Evolutionary conservation across 192 early-diverging fungal species (phyloP).

Genomic region (Rhizophagus prolifer): DNA sequence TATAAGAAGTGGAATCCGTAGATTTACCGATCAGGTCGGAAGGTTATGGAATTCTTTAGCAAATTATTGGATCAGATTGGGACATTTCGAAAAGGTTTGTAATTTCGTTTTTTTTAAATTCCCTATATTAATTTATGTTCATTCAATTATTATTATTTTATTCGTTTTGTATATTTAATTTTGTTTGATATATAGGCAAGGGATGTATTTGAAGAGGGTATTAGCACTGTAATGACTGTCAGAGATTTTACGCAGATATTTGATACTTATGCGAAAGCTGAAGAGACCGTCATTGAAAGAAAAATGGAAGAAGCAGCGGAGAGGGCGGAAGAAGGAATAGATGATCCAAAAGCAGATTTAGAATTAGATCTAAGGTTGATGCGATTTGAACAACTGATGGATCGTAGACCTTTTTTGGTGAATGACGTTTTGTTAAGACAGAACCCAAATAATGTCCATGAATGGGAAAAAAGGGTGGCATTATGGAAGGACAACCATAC

Average conservation of each 20-base stretch:
- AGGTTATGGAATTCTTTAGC: slow-evolving; percentile 85
- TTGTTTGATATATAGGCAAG: slow-evolving; percentile 57
- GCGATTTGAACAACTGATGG: slow-evolving; percentile 89
- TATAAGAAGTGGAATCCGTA: slow-evolving; percentile 79
- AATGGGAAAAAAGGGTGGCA: slow-evolving; percentile 87
- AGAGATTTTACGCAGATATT: slow-evolving; percentile 95
- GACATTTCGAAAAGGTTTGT: slow-evolving; percentile 66
- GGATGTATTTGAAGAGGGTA: slow-evolving; percentile 93
- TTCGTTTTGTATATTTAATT: background rate
- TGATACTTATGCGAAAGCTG: slow-evolving; percentile 93
- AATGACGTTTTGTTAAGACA: slow-evolving; percentile 91
- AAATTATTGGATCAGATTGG: slow-evolving; percentile 72
- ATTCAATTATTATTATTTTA: background rate
- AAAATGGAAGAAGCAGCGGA: slow-evolving; percentile 71
- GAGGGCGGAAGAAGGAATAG: slow-evolving; percentile 42
- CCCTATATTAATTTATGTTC: background rate
- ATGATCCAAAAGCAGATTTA: slow-evolving; percentile 56
- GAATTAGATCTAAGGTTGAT: slow-evolving; percentile 81
- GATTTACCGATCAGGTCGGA: slow-evolving; percentile 86
- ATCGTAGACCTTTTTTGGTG: slow-evolving; percentile 87
- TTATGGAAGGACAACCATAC: slow-evolving; percentile 61
- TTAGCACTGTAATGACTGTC: slow-evolving; percentile 75
- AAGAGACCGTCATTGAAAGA: slow-evolving; percentile 73
- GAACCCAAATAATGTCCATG: slow-evolving; percentile 85
- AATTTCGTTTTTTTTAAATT: slow-evolving; percentile 25